A percentile compares a stretch with the other conserved stretches of the same genome.
These are phyloP conservation scores for Phytophthora chlamydospora DNA, from an alignment of 352 stramenopile genomes.

Conservation along the genomic window DNA sequence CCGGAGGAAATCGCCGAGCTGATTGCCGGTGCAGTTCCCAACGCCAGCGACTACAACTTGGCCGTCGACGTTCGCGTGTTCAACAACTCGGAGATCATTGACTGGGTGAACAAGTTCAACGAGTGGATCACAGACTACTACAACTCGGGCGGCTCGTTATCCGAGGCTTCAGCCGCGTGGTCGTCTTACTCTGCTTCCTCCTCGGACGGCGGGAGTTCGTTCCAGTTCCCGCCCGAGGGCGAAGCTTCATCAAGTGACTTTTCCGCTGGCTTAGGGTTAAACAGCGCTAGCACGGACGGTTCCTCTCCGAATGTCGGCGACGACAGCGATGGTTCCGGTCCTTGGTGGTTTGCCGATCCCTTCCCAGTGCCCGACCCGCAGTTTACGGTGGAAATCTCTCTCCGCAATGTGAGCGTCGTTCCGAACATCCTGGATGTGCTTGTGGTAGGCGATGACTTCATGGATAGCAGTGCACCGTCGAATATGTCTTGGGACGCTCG, in stretches of 20 bases:
- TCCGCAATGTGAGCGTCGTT: conserved; percentile 41
- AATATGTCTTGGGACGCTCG: conserved; percentile 11
- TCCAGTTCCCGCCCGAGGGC: conserved; percentile 18
- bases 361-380: conserved; percentile 27
- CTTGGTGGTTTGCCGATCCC: conserved; percentile 11
- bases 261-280: conserved; percentile 2
- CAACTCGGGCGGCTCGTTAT: conserved; percentile 18
- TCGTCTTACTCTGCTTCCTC: conserved; percentile 13
- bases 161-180: conserved; percentile 16
- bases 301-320: conserved; percentile 13
- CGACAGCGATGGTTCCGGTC: conserved; percentile 6
- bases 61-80: conserved; percentile 38
- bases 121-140: conserved; percentile 23
- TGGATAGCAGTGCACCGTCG: background rate
- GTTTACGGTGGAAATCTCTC: conserved; percentile 41
- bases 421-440: conserved; percentile 24
- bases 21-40: conserved; percentile 28
- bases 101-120: conserved; percentile 30
- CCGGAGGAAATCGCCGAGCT: conserved; percentile 19
- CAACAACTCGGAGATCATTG: conserved; percentile 46
- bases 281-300: conserved; percentile 13
- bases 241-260: conserved; percentile 6
- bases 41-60: conserved; percentile 29
- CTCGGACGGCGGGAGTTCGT: conserved; percentile 1
- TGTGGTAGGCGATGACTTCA: conserved; percentile 3